These are phyloP conservation scores for Xylariaceae sp. DNA, from an alignment of 2,329 filamentous ascomycete genomes.

Conservation along the genomic window DNA sequence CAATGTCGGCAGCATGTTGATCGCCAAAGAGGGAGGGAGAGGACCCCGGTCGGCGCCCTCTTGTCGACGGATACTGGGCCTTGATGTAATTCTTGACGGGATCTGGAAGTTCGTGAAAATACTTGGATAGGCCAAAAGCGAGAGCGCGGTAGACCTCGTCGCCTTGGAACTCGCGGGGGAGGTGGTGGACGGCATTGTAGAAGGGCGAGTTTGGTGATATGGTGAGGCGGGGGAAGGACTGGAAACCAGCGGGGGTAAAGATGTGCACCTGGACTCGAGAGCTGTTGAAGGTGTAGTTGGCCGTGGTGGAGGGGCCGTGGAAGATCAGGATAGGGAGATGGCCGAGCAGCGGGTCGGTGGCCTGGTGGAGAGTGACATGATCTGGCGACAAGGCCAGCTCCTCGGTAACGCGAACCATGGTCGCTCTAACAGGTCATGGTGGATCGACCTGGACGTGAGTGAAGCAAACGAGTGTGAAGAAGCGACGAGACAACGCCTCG, in stretches of 20 bases:
- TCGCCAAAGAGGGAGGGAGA: constrained; percentile 74
- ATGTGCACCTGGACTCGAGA: constrained; percentile 94
- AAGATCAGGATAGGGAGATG: constrained; percentile 82
- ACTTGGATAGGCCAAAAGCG: constrained; percentile 89
- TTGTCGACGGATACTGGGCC: constrained; percentile 48
- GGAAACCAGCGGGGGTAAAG: constrained; percentile 81
- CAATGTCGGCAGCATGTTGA: constrained; percentile 86
- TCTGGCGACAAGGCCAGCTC: constrained; percentile 76
- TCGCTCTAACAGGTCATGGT: constrained; percentile 42
- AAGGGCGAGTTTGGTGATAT: constrained; percentile 88
- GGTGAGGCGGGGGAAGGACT: constrained; percentile 84
- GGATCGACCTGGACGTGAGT: constrained; percentile 16
- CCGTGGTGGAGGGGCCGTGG: constrained; percentile 84
- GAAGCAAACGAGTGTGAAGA: constrained; percentile 19
- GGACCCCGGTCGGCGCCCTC: constrained; percentile 56
- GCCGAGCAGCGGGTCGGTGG: constrained; percentile 76
- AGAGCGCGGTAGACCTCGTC: constrained; percentile 88
- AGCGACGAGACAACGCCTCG: constrained; percentile 10
- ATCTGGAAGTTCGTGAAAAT: constrained; percentile 81
- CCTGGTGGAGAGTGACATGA: constrained; percentile 81
- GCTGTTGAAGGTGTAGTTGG: constrained; percentile 79
- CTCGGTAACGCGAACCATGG: constrained; percentile 78
- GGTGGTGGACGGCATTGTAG: constrained; percentile 81
- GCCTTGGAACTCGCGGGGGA: constrained; percentile 90
- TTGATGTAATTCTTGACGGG: constrained; percentile 67